Base-by-base conservation (phyloP, 2,329 filamentous ascomycete species). In the Colletotrichum liaoningense region DNA sequence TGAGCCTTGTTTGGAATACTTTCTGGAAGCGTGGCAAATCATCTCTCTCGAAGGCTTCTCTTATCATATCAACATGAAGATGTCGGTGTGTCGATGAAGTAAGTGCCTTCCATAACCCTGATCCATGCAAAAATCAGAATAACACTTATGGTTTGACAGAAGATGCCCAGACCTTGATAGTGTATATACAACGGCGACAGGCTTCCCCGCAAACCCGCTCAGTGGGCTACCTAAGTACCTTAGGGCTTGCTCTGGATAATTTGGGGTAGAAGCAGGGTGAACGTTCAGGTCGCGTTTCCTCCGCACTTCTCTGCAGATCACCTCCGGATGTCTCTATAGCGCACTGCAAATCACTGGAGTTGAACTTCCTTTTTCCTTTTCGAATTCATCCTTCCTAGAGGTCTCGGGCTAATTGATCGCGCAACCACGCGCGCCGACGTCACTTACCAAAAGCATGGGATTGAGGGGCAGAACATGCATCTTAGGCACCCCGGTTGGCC, bases 321-420 rank as follows among this genome's bases (percentile, higher is more conserved):
- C 16, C 16, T 7, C 38, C 59, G 16, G 2, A 19, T 42, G 3
- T 16, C 16, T 8, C 33, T 1, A 1, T 2, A 52, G 16, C 11
- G 59, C 38, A 11, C 19, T 26, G 24, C 35, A 28, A 4, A 19
- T n/a, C 38, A 22, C 38, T 12, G 12, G 1, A 24, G 0, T 5
- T 63, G 26, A 24, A 19, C 30, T 28, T 57, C 52, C 67, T 38
- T 7, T 22, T 56, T n/a, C n/a, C n/a, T n/a, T n/a, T n/a, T n/a
- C n/a, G 2, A 49, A 24, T 4, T 62, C 26, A 35, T 57, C 55
- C 68, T 62, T 14, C 46, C 24, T 2, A 16, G n/a, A 4, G 5
- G 2, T 5, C 24, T 72, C 69, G 64, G 69, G 69, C 64, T 68
- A 68, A 63, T 58, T 72, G 3, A 2, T 6, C 8, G 49, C 64